phyloP scores from a whole-genome alignment of 108 stramenopile genomes.

The Nitzschia sp. region DNA sequence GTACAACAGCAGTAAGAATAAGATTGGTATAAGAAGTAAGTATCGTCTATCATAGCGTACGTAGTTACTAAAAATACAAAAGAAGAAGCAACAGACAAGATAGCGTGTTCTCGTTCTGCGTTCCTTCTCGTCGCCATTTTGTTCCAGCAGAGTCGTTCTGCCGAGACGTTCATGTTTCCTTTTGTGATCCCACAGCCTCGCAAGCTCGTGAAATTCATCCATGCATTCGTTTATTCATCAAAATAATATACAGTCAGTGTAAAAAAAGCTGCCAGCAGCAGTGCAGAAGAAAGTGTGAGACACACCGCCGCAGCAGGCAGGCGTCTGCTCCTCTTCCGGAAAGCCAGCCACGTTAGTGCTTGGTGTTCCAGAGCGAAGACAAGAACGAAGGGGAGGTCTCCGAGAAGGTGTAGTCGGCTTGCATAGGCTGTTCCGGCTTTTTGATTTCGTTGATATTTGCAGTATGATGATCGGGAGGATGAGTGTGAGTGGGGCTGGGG shows the following conservation, averaged over 20 bases:
- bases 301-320: neutral
- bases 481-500: neutral
- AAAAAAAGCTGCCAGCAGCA: neutral
- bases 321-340: too few species aligned
- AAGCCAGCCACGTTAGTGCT: neutral
- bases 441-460: neutral
- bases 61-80: too few species aligned
- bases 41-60: too few species aligned
- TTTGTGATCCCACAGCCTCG: too few species aligned
- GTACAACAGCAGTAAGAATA: too few species aligned
- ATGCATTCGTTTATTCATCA: neutral
- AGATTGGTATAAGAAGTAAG: too few species aligned
- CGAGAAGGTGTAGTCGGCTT: neutral
- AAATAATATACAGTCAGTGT: neutral
- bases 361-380: neutral
- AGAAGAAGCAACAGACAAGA: too few species aligned
- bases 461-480: neutral
- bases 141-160: too few species aligned
- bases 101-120: too few species aligned
- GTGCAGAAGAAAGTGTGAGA: neutral
- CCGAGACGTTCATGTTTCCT: too few species aligned
- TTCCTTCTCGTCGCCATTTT: too few species aligned
- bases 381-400: neutral
- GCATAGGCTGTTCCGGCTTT: neutral
- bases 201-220: neutral